Conservation (phyloP, 768 basidiomycete species). For the Neoboletus subvelutipes region DNA sequence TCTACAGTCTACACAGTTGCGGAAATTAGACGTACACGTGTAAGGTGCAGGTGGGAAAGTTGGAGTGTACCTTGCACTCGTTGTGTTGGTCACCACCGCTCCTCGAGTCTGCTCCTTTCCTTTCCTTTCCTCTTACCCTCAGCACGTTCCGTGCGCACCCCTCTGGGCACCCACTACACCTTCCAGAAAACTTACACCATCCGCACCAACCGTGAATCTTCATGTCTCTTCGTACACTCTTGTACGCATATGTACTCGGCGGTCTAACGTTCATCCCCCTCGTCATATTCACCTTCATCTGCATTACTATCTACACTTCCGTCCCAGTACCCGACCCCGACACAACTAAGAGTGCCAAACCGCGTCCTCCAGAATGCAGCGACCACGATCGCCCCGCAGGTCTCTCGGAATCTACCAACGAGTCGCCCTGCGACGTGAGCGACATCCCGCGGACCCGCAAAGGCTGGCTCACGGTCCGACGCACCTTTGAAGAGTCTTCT, state of each 20-base stretch:
- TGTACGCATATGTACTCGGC: slow-evolving; percentile 87
- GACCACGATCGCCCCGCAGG: slow-evolving; percentile 31
- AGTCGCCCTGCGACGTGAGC: slow-evolving; percentile 36
- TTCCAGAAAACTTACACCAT: background rate
- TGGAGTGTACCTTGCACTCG: background rate
- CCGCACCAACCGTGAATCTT: background rate
- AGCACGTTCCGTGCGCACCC: background rate
- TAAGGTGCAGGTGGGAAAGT: slow-evolving; percentile 15
- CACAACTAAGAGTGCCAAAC: slow-evolving; percentile 39
- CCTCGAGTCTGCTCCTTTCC: background rate
- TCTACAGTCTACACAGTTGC: slow-evolving; percentile 3
- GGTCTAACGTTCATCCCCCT: slow-evolving; percentile 90
- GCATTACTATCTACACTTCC: slow-evolving; percentile 77
- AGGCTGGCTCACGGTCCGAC: slow-evolving; percentile 82
- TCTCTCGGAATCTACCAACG: slow-evolving; percentile 25
- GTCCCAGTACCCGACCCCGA: slow-evolving; percentile 69
- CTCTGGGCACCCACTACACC: background rate
- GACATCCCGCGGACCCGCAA: slow-evolving; percentile 67
- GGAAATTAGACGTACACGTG: slow-evolving; percentile 20
- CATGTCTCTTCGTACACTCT: slow-evolving; percentile 65
- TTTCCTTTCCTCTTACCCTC: background rate
- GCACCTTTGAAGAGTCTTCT: slow-evolving; percentile 68
- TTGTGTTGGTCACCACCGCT: background rate
- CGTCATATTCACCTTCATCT: slow-evolving; percentile 54
- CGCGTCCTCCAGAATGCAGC: slow-evolving; percentile 9